A percentile compares a stretch with the other conserved stretches of the same genome.
These are phyloP conservation scores for Phytophthora aleatoria DNA, from an alignment of 352 stramenopile species.

Conservation along the genomic window DNA sequence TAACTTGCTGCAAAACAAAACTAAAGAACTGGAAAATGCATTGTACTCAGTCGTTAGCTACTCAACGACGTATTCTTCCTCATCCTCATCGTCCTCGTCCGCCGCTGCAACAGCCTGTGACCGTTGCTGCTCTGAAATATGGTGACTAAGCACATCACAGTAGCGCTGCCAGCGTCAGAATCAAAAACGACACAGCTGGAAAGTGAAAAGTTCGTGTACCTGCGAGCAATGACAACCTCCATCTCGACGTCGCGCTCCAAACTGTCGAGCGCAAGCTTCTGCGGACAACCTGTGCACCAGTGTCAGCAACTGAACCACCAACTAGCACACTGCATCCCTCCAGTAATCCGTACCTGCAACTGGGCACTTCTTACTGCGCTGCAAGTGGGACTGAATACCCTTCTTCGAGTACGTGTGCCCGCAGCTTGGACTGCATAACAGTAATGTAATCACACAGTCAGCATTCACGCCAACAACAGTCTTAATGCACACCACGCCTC, in stretches of 20 bases:
- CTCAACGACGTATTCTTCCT: slow-evolving; percentile 80
- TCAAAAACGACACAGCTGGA: background rate
- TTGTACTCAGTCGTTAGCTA: slow-evolving; percentile 25
- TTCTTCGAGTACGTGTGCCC: slow-evolving; percentile 84
- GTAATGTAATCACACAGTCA: slow-evolving; percentile 3
- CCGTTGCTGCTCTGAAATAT: slow-evolving; percentile 43
- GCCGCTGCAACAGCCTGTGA: slow-evolving; percentile 31
- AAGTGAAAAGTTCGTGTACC: slow-evolving; percentile 29
- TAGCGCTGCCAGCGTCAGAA: background rate
- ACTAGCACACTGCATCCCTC: background rate
- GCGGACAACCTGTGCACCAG: slow-evolving; percentile 57
- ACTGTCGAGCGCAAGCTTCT: slow-evolving; percentile 55
- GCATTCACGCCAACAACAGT: background rate
- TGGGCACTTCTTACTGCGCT: slow-evolving; percentile 76
- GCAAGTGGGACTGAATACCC: slow-evolving; percentile 74
- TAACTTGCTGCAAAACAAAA: background rate
- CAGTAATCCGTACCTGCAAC: slow-evolving; percentile 55
- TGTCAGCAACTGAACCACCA: slow-evolving; percentile 4
- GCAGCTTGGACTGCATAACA: slow-evolving; percentile 58
- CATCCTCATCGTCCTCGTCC: slow-evolving; percentile 55
- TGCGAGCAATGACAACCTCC: slow-evolving; percentile 77
- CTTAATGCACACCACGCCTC: background rate
- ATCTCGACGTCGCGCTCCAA: slow-evolving; percentile 89
- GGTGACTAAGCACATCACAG: slow-evolving; percentile 32
- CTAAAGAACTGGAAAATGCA: too few relatives aligned